A percentile compares a stretch with the other conserved stretches of the same genome.
Evolutionary conservation across 345 rosid species (phyloP).

Genomic region (Hirschfeldia incana): DNA sequence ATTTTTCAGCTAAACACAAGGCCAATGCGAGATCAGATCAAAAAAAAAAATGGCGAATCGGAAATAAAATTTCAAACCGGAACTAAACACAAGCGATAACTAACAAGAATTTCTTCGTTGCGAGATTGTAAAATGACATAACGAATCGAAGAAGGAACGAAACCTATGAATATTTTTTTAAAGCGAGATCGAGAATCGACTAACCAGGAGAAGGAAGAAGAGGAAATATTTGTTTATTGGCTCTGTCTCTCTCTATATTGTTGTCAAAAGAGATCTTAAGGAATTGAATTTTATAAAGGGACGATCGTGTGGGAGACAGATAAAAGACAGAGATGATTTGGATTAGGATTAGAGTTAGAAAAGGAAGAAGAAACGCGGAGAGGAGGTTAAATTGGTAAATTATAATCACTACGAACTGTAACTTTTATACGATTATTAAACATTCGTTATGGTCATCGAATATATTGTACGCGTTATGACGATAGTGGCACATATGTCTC

Average conservation of each 20-base stretch:
- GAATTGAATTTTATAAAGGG: conserved; percentile 5
- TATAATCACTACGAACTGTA: background rate
- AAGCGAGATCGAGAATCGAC: background rate
- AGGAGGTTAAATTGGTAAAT: conserved; percentile 18
- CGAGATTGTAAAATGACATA: background rate
- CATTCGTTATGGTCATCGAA: too few relatives aligned
- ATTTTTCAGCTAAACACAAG: conserved; percentile 2
- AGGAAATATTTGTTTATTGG: conserved; percentile 8
- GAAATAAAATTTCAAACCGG: conserved; percentile 16
- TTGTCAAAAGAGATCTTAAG: background rate
- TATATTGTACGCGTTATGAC: too few relatives aligned
- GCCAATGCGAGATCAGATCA: conserved; percentile 22
- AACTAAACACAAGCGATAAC: background rate
- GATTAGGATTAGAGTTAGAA: background rate
- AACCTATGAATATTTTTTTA: background rate
- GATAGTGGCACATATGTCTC: too few relatives aligned
- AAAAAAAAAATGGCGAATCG: background rate
- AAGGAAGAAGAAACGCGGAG: background rate
- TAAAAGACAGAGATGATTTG: background rate
- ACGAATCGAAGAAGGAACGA: background rate
- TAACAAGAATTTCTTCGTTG: background rate
- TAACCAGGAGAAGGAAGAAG: conserved; percentile 28
- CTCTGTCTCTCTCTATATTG: background rate
- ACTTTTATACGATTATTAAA: too few relatives aligned
- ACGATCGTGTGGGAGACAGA: conserved; percentile 2